phyloP scores from a whole-genome alignment of 257 asterid species.

The Solanum ossicruentum region DNA sequence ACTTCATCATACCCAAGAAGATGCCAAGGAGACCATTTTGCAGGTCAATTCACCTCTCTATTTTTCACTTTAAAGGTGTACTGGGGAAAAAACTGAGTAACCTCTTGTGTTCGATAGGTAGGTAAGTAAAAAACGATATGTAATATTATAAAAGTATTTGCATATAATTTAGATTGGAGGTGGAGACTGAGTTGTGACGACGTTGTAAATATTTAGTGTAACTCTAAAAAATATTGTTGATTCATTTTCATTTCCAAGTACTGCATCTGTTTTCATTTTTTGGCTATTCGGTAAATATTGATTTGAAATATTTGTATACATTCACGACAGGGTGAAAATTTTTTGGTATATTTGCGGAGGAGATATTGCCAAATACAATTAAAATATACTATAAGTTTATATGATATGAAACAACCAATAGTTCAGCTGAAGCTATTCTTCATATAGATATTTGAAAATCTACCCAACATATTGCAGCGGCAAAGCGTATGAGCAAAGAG shows the following conservation, averaged over 20 bases:
- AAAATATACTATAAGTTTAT: background rate
- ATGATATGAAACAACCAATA: background rate
- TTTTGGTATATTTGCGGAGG: background rate
- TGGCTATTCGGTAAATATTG: background rate
- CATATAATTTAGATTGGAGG: too few species aligned
- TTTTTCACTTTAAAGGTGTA: background rate
- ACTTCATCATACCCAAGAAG: background rate
- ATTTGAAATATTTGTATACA: background rate
- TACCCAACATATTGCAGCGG: background rate
- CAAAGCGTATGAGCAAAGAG: too few species aligned
- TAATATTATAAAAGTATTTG: too few species aligned
- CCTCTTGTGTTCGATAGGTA: too few species aligned
- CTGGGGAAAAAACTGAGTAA: too few species aligned
- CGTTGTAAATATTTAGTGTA: too few species aligned
- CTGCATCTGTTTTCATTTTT: background rate
- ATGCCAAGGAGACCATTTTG: background rate
- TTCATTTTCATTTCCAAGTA: background rate
- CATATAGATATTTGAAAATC: background rate
- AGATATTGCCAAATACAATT: background rate
- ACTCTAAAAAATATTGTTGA: too few species aligned
- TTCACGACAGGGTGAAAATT: background rate
- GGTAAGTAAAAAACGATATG: too few species aligned
- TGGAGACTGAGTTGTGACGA: too few species aligned
- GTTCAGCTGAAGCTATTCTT: background rate
- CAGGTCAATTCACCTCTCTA: background rate